phyloP scores from a whole-genome alignment of 163 green algal species.

The Scenedesmus sp. region DNA sequence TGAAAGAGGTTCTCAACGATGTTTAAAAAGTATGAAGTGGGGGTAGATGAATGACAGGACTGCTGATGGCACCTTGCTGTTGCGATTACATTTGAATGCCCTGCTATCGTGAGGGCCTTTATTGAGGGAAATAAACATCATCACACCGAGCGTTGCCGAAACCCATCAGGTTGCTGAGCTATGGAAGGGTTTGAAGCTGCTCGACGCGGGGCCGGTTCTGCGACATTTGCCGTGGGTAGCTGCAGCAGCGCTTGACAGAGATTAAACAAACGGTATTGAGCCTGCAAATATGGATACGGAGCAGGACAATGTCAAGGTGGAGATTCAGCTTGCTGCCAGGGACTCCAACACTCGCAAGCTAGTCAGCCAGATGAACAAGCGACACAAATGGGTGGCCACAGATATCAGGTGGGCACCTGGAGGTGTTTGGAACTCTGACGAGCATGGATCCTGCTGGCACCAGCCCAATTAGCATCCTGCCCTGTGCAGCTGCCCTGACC shows the following conservation, averaged over 20 bases:
- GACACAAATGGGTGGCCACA: slow-evolving; percentile 36
- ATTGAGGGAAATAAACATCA: not conserved
- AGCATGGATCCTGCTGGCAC: not conserved
- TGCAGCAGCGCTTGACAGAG: not conserved
- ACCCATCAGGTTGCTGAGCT: not conserved
- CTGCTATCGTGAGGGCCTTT: not conserved
- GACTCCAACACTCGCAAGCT: slow-evolving; percentile 20
- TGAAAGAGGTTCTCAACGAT: too few species aligned
- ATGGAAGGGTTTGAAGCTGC: not conserved
- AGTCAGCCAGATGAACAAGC: slow-evolving; percentile 39
- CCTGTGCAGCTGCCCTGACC: not conserved
- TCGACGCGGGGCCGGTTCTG: not conserved
- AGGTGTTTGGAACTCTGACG: not conserved
- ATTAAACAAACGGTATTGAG: not conserved
- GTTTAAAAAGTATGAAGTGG: too few species aligned
- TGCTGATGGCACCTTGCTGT: too few species aligned
- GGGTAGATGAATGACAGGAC: too few species aligned
- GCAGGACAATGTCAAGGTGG: slow-evolving; percentile 17
- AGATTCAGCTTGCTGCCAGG: slow-evolving; percentile 42
- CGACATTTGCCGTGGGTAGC: not conserved
- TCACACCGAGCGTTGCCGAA: not conserved
- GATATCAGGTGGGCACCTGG: slow-evolving; percentile 34
- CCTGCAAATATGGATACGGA: not conserved
- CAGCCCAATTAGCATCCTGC: not conserved
- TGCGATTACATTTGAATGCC: too few species aligned